These are phyloP conservation scores for Malbranchea zuffiana DNA, from an alignment of 2,329 filamentous ascomycete species.

Conservation along the genomic window DNA sequence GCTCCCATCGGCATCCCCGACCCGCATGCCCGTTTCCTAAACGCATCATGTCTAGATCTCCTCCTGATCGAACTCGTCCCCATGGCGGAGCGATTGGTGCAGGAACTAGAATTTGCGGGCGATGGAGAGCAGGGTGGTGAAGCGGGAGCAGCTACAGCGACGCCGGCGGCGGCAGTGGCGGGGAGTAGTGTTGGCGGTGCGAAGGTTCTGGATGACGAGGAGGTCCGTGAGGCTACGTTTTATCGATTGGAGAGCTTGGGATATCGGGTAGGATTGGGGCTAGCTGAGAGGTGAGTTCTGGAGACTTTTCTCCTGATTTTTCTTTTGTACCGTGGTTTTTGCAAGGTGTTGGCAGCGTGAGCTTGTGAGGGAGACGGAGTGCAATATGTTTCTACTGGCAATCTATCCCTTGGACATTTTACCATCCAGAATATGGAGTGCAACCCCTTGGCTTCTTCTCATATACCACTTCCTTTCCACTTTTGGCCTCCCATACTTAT, in stretches of 20 bases:
- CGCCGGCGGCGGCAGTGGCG: conserved; percentile 12
- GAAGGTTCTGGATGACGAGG: conserved; percentile 44
- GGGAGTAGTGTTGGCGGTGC: conserved; percentile 18
- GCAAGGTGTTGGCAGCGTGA: neutral
- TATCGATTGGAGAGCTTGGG: conserved; percentile 73
- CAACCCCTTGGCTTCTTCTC: too few species aligned
- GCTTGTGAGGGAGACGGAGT: too few species aligned
- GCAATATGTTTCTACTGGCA: too few species aligned
- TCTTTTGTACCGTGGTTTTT: neutral
- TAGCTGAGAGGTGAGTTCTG: conserved; percentile 66
- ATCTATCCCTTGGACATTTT: too few species aligned
- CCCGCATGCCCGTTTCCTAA: conserved; percentile 64
- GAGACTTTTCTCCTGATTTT: neutral
- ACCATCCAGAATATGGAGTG: too few species aligned
- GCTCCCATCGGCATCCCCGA: too few species aligned
- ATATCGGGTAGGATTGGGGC: conserved; percentile 82
- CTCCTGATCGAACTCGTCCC: conserved; percentile 94
- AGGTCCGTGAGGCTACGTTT: conserved; percentile 73
- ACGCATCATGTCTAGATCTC: conserved; percentile 80
- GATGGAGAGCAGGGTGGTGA: conserved; percentile 5
- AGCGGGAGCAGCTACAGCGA: conserved; percentile 16
- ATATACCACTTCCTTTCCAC: too few species aligned
- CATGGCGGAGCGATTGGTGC: conserved; percentile 75
- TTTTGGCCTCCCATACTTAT: too few species aligned
- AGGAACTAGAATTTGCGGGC: conserved; percentile 43